phyloP scores from a whole-genome alignment of 768 basidiomycete genomes.

The Lactarius evosmus region DNA sequence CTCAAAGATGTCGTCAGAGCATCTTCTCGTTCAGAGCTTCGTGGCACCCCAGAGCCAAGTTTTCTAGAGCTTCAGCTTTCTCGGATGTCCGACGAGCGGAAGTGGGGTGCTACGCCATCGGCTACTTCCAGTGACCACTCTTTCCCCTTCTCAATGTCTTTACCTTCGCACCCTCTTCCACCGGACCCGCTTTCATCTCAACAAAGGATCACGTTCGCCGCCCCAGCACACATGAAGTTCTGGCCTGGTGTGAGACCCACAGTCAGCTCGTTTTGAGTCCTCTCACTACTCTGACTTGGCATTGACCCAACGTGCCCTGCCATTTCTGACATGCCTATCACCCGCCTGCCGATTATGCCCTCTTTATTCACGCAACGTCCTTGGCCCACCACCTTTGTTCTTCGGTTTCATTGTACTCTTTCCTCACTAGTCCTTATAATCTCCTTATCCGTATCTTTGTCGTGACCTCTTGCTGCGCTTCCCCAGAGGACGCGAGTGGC shows the following conservation, averaged over 20 bases:
- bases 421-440: background rate
- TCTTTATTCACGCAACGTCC: background rate
- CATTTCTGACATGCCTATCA: constrained; percentile 7
- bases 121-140: constrained; percentile 1
- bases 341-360: constrained; percentile 4
- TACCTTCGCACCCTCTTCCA: constrained; percentile 7
- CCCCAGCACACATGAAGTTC: constrained; percentile 16
- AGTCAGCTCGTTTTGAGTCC: constrained; percentile 19
- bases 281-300: background rate
- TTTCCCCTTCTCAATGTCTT: background rate
- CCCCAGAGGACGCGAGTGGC: constrained; percentile 9
- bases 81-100: constrained; percentile 4
- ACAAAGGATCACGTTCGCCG: constrained; percentile 9
- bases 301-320: constrained; percentile 8
- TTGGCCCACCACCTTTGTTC: background rate
- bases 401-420: background rate
- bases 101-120: background rate
- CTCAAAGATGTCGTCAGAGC: constrained; percentile 23
- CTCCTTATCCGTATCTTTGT: constrained; percentile 2
- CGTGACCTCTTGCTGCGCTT: constrained; percentile 10
- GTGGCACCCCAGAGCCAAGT: constrained; percentile 20
- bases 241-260: constrained; percentile 17
- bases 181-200: constrained; percentile 13
- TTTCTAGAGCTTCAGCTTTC: constrained; percentile 22
- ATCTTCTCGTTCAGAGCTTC: constrained; percentile 10